Evolutionary conservation across 306 rosid species (phyloP).

Genomic region (Phaseolus lunatus): DNA sequence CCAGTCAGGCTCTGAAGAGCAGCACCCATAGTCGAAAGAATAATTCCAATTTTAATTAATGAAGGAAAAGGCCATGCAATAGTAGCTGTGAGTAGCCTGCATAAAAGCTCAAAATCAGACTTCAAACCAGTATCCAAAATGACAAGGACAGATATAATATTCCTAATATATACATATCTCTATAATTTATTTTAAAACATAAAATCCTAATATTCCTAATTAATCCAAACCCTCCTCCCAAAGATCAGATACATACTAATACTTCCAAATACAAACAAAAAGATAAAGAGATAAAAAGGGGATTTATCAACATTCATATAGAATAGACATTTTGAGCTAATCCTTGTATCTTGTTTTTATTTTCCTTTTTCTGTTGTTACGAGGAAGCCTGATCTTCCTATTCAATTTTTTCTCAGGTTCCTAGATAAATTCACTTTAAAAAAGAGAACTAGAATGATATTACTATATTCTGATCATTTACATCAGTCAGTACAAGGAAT

Average conservation of each 20-base stretch:
- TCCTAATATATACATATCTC: too few species aligned
- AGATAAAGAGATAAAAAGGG: conserved; percentile 5
- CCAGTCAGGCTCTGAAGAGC: conserved; percentile 99
- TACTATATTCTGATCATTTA: background rate
- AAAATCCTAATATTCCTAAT: too few species aligned
- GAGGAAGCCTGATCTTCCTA: conserved; percentile 19
- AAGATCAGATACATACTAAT: conserved; percentile 19
- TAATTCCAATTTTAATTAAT: conserved; percentile 89
- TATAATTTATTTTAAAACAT: too few species aligned
- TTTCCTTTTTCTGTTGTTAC: background rate
- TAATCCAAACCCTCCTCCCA: background rate
- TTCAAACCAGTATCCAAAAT: conserved; percentile 32
- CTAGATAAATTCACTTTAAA: conserved; percentile 11
- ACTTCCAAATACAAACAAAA: conserved; percentile 29
- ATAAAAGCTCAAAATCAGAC: conserved; percentile 53
- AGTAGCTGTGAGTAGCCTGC: conserved; percentile 96
- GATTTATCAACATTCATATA: conserved; percentile 34
- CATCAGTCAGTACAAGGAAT: background rate
- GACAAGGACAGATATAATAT: background rate
- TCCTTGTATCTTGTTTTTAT: conserved; percentile 5
- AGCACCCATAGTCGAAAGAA: conserved; percentile 98
- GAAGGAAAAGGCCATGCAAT: conserved; percentile 98
- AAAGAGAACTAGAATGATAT: background rate
- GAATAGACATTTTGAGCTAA: conserved; percentile 20
- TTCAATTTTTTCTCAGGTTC: conserved; percentile 14